Evolutionary conservation across 2,329 filamentous ascomycete genomes (phyloP).

Genomic region (Ilyonectria destructans): DNA sequence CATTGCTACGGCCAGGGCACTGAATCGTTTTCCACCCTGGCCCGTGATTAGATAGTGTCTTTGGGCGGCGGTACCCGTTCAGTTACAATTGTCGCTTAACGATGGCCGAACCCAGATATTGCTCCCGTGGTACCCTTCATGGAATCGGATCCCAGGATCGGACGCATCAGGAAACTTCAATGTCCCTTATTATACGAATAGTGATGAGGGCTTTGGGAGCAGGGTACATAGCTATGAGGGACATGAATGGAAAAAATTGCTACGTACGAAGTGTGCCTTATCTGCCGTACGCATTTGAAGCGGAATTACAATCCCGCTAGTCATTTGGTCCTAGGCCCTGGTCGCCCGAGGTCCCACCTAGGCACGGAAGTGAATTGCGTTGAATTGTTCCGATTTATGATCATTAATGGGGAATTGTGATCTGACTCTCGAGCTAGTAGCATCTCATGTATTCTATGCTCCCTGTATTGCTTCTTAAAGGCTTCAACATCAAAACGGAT

Average conservation of each 20-base stretch:
- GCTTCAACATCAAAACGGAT: not conserved
- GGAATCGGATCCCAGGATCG: too few species aligned
- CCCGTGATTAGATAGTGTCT: too few species aligned
- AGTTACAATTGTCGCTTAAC: too few species aligned
- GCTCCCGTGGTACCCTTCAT: too few species aligned
- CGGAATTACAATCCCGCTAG: not conserved
- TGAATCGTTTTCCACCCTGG: too few species aligned
- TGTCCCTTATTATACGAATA: not conserved
- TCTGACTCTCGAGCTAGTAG: not conserved
- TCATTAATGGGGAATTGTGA: not conserved
- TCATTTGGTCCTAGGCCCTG: not conserved
- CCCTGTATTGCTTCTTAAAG: not conserved
- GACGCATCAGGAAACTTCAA: not conserved
- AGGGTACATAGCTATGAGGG: not conserved
- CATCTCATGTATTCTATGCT: not conserved
- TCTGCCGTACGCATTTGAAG: not conserved
- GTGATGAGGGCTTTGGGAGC: not conserved
- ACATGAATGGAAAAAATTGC: too few species aligned
- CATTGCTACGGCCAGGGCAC: too few species aligned
- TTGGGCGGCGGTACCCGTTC: too few species aligned
- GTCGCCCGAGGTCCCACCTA: not conserved
- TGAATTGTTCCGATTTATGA: not conserved
- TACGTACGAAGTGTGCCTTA: too few species aligned
- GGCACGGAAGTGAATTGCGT: not conserved
- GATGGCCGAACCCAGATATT: too few species aligned